Percentiles rank a stretch among this genome's conserved stretches.
phyloP scores from a whole-genome alignment of 2,329 filamentous ascomycete genomes.

The Colletotrichum siamense region DNA sequence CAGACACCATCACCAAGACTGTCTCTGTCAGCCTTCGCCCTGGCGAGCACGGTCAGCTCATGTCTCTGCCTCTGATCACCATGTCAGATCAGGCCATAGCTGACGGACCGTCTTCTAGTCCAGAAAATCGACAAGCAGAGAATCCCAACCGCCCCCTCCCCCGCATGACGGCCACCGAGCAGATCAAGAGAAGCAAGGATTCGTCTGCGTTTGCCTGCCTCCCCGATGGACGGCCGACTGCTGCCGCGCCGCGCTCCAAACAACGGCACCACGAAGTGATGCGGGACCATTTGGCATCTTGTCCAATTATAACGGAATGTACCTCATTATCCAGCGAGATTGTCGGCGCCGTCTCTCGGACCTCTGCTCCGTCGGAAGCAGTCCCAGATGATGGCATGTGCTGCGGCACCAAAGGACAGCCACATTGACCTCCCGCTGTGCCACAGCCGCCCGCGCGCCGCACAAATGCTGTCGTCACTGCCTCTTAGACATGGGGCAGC shows the following conservation, averaged over 20 bases:
- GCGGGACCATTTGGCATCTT: not conserved
- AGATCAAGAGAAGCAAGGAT: not conserved
- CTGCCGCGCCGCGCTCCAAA: not conserved
- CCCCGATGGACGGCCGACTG: not conserved
- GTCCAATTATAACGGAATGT: not conserved
- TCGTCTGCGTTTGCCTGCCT: not conserved
- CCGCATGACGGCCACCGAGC: not conserved
- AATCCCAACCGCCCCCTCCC: not conserved
- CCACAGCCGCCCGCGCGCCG: not conserved
- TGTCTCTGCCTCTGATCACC: not conserved
- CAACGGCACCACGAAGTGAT: not conserved
- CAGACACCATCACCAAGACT: not conserved
- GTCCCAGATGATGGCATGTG: not conserved
- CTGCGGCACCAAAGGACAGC: conserved; percentile 4
- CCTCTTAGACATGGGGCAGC: not conserved
- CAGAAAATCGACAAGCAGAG: not conserved
- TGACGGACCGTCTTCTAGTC: not conserved
- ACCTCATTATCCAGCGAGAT: not conserved
- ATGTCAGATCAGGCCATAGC: not conserved
- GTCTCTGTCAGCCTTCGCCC: not conserved
- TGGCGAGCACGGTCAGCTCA: not conserved
- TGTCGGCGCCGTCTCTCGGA: not conserved
- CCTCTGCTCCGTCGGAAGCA: not conserved
- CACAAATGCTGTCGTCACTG: not conserved
- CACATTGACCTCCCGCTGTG: conserved; percentile 5